Conservation (phyloP, 1,139 yeast species). For the Magnusiomyces sp. region DNA sequence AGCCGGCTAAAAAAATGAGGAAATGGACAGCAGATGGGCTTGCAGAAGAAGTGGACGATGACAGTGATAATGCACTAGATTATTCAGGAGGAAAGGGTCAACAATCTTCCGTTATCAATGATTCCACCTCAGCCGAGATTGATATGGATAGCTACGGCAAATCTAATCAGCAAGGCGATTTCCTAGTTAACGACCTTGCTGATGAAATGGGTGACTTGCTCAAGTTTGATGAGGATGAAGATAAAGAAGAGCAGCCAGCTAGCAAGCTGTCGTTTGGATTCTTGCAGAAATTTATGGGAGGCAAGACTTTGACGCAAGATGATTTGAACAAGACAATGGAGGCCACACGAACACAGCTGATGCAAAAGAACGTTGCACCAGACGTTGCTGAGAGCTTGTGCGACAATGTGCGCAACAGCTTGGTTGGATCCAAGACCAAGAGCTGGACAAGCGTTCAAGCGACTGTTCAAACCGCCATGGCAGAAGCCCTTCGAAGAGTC, state of each 20-base stretch:
- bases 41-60: conserved; percentile 37
- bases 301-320: conserved; percentile 44
- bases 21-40: conserved; percentile 46
- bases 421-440: conserved; percentile 58
- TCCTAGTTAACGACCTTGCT: conserved; percentile 43
- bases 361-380: conserved; percentile 46
- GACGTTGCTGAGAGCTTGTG: conserved; percentile 52
- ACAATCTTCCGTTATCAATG: conserved; percentile 17
- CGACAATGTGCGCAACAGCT: conserved; percentile 47
- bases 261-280: conserved; percentile 41
- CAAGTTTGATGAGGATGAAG: conserved; percentile 25
- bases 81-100: conserved; percentile 43
- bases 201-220: conserved; percentile 36
- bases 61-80: conserved; percentile 34
- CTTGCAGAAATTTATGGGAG: conserved; percentile 50
- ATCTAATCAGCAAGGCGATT: conserved; percentile 40
- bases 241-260: conserved; percentile 20
- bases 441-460: conserved; percentile 55
- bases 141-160: conserved; percentile 41
- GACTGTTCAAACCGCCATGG: conserved; percentile 58
- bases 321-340: conserved; percentile 38
- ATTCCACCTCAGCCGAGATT: no score
- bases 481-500: conserved; percentile 69
- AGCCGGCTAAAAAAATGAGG: conserved; percentile 34
- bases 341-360: conserved; percentile 41